A percentile compares a stretch with the other conserved stretches of the same genome.
These are phyloP conservation scores for Emergomyces orientalis DNA, from an alignment of 2,329 filamentous ascomycete genomes.

Conservation along the genomic window DNA sequence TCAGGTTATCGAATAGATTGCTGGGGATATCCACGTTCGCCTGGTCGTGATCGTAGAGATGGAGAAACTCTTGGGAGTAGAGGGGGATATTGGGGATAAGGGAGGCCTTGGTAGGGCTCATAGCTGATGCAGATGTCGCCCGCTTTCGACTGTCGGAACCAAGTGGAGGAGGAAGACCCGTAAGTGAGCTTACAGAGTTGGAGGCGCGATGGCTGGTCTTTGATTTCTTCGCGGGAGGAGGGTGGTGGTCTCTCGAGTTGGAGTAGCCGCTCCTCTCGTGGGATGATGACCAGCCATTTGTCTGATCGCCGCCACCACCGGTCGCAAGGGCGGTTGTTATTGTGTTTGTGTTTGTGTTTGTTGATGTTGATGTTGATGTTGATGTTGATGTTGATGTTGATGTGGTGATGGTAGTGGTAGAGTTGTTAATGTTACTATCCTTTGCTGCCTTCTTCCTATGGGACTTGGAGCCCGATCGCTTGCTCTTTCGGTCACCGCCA, in stretches of 20 bases:
- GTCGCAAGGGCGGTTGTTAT: neutral
- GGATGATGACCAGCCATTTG: constrained; percentile 55
- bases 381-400: no score
- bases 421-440: constrained; percentile 34
- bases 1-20: constrained; percentile 69
- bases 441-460: constrained; percentile 76
- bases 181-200: constrained; percentile 63
- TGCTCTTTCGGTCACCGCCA: constrained; percentile 59
- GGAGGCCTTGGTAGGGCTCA: constrained; percentile 61
- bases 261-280: constrained; percentile 48
- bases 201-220: constrained; percentile 75
- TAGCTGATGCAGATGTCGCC: constrained; percentile 52
- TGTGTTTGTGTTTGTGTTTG: neutral
- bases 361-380: no score
- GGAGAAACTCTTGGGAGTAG: constrained; percentile 67
- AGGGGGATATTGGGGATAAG: constrained; percentile 58
- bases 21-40: constrained; percentile 51
- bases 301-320: constrained; percentile 44
- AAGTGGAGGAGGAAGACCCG: constrained; percentile 45
- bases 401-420: no score
- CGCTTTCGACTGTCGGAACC: constrained; percentile 54
- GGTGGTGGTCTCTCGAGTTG: constrained; percentile 40
- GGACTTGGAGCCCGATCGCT: constrained; percentile 66
- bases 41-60: constrained; percentile 58
- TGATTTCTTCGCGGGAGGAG: constrained; percentile 63